Percentiles rank a stretch among this genome's conserved stretches.
These are phyloP conservation scores for Capniomyces stellatus DNA, from an alignment of 371 early-diverging fungal genomes.

Conservation along the genomic window DNA sequence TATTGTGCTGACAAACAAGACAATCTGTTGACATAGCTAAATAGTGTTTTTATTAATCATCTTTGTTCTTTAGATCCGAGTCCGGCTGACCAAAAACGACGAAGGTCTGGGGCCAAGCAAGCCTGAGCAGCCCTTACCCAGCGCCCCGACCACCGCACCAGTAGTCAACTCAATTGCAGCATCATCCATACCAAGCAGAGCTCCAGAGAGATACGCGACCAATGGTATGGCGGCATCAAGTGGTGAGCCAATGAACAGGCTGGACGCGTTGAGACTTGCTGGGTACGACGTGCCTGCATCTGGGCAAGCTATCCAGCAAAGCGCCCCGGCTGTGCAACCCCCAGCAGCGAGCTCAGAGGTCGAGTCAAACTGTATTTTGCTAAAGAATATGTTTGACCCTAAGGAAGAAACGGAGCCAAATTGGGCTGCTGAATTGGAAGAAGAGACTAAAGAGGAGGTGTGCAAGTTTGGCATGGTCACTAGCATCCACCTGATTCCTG, in stretches of 20 bases:
- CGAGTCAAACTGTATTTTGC: slow-evolving; percentile 24
- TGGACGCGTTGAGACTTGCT: background rate
- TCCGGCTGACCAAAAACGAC: too few relatives aligned
- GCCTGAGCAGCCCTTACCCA: too few relatives aligned
- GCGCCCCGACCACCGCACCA: too few relatives aligned
- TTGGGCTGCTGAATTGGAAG: slow-evolving; percentile 76
- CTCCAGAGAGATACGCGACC: too few relatives aligned
- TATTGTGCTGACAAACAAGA: slow-evolving; percentile 1
- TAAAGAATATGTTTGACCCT: slow-evolving; percentile 88
- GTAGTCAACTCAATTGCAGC: too few relatives aligned
- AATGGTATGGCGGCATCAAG: too few relatives aligned
- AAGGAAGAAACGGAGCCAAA: slow-evolving; percentile 65
- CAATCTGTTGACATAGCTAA: background rate
- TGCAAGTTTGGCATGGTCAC: slow-evolving; percentile 55
- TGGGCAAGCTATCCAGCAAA: background rate
- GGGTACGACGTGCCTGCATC: background rate
- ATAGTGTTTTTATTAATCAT: background rate
- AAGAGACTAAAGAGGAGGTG: slow-evolving; percentile 73
- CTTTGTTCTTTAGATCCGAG: too few relatives aligned
- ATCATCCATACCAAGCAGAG: too few relatives aligned
- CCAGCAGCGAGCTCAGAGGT: background rate
- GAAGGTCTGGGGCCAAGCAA: too few relatives aligned
- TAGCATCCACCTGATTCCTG: slow-evolving; percentile 55
- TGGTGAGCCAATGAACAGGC: background rate
- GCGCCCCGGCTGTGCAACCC: too few relatives aligned